A percentile compares a stretch with the other conserved stretches of the same genome.
Evolutionary conservation across 2,329 filamentous ascomycete species (phyloP).

Genomic region (Beauveria sp.): DNA sequence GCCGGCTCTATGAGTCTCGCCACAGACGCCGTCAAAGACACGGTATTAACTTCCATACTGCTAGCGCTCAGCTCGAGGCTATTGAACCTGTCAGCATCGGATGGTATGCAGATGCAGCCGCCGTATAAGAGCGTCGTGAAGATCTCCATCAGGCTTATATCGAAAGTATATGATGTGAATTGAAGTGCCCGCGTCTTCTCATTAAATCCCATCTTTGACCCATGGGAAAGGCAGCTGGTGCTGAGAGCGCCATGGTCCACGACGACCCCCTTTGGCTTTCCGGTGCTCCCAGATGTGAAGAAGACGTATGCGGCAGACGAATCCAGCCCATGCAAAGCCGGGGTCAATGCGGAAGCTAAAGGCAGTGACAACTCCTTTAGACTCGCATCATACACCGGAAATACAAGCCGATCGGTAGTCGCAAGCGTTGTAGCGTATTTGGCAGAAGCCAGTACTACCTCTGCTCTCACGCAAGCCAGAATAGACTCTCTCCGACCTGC

Average conservation of each 20-base stretch:
- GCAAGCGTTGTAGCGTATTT: background rate
- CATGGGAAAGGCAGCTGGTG: conserved; percentile 41
- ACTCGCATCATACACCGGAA: background rate
- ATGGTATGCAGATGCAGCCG: conserved; percentile 46
- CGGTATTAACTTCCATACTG: conserved; percentile 37
- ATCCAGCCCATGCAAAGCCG: background rate
- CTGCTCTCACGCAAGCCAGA: background rate
- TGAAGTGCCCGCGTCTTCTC: conserved; percentile 43
- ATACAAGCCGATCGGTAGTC: background rate
- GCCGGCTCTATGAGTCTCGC: background rate
- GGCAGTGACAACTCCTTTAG: background rate
- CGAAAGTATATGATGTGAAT: conserved; percentile 43
- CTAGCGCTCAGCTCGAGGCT: conserved; percentile 38
- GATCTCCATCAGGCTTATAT: conserved; percentile 37
- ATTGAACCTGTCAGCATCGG: conserved; percentile 35
- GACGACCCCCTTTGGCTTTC: conserved; percentile 21
- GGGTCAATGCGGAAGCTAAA: background rate
- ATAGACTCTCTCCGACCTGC: background rate
- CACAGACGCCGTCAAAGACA: conserved; percentile 33
- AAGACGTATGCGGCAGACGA: conserved; percentile 17
- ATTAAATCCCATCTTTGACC: conserved; percentile 36
- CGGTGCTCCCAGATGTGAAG: conserved; percentile 23
- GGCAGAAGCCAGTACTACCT: background rate
- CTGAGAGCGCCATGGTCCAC: conserved; percentile 43
- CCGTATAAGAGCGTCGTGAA: conserved; percentile 40